phyloP scores from a whole-genome alignment of 192 early-diverging fungal species.

The Gamsiella multidivaricata region DNA sequence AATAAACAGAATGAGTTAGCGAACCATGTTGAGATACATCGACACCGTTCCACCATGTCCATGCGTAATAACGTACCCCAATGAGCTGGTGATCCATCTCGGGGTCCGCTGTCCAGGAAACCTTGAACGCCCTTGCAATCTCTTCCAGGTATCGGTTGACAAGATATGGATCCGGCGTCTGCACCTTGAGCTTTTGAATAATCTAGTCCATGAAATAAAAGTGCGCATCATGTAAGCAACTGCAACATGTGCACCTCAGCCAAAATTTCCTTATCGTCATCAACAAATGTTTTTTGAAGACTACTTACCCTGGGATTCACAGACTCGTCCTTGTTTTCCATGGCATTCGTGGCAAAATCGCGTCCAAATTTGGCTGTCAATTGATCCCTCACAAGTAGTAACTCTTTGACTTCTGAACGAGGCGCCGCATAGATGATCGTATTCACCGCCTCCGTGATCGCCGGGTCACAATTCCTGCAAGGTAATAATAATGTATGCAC shows the following conservation, averaged over 20 bases:
- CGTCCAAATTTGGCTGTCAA: conserved; percentile 86
- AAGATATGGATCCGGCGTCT: conserved; percentile 82
- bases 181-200: conserved; percentile 81
- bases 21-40: conserved; percentile 13
- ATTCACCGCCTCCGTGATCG: conserved; percentile 87
- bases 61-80: conserved; percentile 29
- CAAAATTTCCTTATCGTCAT: neutral
- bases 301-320: conserved; percentile 81
- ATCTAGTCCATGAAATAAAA: conserved; percentile 59
- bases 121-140: conserved; percentile 85
- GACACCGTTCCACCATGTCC: conserved; percentile 8
- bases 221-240: neutral
- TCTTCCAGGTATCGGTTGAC: conserved; percentile 90
- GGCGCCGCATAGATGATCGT: conserved; percentile 94
- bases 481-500: neutral
- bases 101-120: conserved; percentile 72
- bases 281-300: neutral
- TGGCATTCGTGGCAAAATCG: conserved; percentile 78
- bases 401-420: conserved; percentile 86
- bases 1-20: conserved; percentile 18
- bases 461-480: conserved; percentile 77
- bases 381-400: conserved; percentile 79
- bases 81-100: conserved; percentile 55
- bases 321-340: conserved; percentile 77
- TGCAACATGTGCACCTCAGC: neutral